Evolutionary conservation across 768 basidiomycete species (phyloP).

Genomic region (Fistulinella prunicolor): DNA sequence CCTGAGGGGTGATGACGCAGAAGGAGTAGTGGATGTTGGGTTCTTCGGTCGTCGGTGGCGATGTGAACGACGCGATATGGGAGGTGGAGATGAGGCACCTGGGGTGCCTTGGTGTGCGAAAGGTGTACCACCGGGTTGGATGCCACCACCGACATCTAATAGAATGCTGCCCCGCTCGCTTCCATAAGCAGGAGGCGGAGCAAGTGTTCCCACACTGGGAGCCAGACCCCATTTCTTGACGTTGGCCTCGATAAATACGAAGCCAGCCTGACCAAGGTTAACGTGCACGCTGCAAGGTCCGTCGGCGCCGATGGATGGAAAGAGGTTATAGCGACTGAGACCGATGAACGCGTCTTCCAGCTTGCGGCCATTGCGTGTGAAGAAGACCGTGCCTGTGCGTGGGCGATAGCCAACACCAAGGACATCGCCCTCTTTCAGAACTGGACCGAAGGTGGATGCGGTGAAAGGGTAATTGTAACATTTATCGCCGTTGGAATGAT

Average conservation of each 20-base stretch:
- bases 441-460: constrained; percentile 74
- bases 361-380: constrained; percentile 96
- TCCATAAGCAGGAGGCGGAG: constrained; percentile 97
- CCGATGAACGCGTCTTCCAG: constrained; percentile 95
- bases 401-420: constrained; percentile 95
- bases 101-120: constrained; percentile 44
- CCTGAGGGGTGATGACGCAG: constrained; percentile 67
- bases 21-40: constrained; percentile 33
- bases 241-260: constrained; percentile 99
- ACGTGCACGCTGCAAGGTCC: constrained; percentile 96
- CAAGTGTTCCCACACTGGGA: constrained; percentile 94
- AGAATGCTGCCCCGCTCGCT: constrained; percentile 96
- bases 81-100: constrained; percentile 41
- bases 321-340: constrained; percentile 86
- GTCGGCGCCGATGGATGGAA: constrained; percentile 95
- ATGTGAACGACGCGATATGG: constrained; percentile 54
- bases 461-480: constrained; percentile 97
- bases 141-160: constrained; percentile 70
- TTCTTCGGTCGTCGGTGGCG: constrained; percentile 56
- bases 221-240: constrained; percentile 99
- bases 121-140: constrained; percentile 37
- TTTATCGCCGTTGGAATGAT: constrained; percentile 96
- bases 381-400: constrained; percentile 97
- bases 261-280: constrained; percentile 96
- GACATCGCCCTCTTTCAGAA: constrained; percentile 91